Evolutionary conservation across 257 asterid genomes (phyloP).

Genomic region (Nicotiana paniculata): DNA sequence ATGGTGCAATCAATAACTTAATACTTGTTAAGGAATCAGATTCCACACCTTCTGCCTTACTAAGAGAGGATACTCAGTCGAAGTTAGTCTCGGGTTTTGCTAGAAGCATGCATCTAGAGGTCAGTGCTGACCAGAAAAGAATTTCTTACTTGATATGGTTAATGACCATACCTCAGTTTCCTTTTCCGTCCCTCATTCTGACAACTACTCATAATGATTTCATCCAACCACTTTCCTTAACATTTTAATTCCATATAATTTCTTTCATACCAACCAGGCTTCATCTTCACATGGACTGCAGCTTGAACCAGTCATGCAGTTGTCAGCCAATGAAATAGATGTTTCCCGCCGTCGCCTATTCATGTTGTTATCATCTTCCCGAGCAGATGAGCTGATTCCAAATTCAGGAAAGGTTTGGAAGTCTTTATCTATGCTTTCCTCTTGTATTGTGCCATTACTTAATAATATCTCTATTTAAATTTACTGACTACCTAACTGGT

Average conservation of each 20-base stretch:
- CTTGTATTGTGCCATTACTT: neutral
- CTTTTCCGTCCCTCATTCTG: neutral
- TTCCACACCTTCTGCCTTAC: constrained; percentile 12
- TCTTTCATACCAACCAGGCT: constrained; percentile 30
- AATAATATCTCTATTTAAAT: neutral
- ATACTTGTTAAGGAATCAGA: constrained; percentile 30
- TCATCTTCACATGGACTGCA: constrained; percentile 26
- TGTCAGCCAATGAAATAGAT: constrained; percentile 29
- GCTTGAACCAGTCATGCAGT: constrained; percentile 19
- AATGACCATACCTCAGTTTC: neutral
- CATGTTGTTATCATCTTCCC: constrained; percentile 39
- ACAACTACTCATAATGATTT: neutral
- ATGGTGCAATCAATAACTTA: constrained; percentile 45
- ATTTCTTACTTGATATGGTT: neutral
- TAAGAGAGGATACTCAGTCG: constrained; percentile 20
- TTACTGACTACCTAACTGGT: neutral
- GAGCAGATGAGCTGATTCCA: constrained; percentile 54
- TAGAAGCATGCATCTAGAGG: constrained; percentile 14
- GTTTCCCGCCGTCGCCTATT: constrained; percentile 41
- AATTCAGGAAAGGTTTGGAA: constrained; percentile 64
- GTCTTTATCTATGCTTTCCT: constrained; percentile 5
- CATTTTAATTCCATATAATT: neutral
- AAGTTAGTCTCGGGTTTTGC: constrained; percentile 16
- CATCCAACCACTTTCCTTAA: neutral
- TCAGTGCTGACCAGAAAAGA: constrained; percentile 17